Conservation (phyloP, 108 stramenopile species). For the Fistulifera solaris region DNA sequence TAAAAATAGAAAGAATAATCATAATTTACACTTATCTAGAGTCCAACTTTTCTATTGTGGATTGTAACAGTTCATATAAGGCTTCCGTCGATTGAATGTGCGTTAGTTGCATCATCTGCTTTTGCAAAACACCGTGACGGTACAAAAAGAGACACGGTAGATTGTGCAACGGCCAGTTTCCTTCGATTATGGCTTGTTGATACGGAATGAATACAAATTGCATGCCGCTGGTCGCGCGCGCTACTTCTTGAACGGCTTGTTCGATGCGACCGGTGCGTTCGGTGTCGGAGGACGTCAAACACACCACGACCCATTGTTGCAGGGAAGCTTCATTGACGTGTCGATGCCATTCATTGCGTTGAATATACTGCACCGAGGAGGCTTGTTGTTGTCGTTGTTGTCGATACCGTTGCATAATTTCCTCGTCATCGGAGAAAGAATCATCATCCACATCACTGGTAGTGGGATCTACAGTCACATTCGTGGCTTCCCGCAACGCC, state of each 20-base stretch:
- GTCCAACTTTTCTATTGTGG: no score
- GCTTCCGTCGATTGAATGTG: conserved; percentile 7
- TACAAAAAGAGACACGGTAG: conserved; percentile 89
- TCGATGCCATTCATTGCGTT: conserved; percentile 53
- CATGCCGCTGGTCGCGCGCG: conserved; percentile 25
- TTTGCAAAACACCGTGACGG: conserved; percentile 67
- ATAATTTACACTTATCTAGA: no score
- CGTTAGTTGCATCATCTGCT: conserved; percentile 56
- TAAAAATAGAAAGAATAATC: no score
- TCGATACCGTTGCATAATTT: conserved; percentile 48
- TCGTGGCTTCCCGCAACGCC: conserved; percentile 14
- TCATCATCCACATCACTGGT: conserved; percentile 9
- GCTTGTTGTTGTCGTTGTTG: conserved; percentile 38
- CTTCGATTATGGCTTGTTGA: conserved; percentile 67
- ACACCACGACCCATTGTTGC: conserved; percentile 62
- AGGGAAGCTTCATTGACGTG: conserved; percentile 67
- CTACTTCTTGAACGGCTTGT: conserved; percentile 21
- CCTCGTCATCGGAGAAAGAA: conserved; percentile 19
- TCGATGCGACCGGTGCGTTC: conserved; percentile 36
- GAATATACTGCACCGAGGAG: conserved; percentile 28
- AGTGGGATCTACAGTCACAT: not conserved
- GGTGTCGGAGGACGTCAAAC: conserved; percentile 26
- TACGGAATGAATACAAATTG: conserved; percentile 81
- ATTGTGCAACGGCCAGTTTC: conserved; percentile 74
- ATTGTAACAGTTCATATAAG: no score